Evolutionary conservation across 2,329 filamentous ascomycete genomes (phyloP), one percentile per base, ranked within the genome.

Genomic region (Tothia fuscella): DNA sequence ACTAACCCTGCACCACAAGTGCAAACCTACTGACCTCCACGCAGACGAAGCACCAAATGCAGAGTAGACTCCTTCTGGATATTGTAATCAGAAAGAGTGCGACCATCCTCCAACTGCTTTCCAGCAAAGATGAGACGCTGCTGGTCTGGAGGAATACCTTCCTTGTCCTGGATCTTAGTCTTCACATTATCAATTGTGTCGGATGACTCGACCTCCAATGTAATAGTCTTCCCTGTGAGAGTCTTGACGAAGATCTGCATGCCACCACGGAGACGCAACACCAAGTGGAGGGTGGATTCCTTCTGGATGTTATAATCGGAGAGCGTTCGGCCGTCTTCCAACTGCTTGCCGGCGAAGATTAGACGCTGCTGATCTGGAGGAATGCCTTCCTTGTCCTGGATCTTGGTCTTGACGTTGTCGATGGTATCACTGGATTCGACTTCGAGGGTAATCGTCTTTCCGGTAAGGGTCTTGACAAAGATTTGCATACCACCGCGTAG

Each of bases 121-220:
- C 43, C 70, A 35, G 71, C 70, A 53, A 74, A 74, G 54, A 73
- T 74, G 50, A 74, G 50, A 46, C 71, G 71, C 57, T 74, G 71
- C 56, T 74, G 70, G 50, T 74, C 70, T 9, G 70, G 70, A 17
- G 70, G 71, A 44, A 95, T 95, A 20, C 88, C 88, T 65, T 95
- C 88, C 76, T 95, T 95, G 58, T 95, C 88, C 65, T 95, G 88
- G 32, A 95, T 95, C 76, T 95, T 95, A 38, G 74, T 78, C 78
- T 95, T 95, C 28, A 95, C 88, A 48, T 94, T 94, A 70, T 94
- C 87, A 64, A 93, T 93, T 30, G 87, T 93, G 54, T 93, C 87
- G 1, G 78, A 84, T 13, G 71, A 76, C 59, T 79, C 76, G 6
- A 80, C 76, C 60, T 79, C 75, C 5, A 79, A 62, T 22, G 75